Evolutionary conservation across 2,329 filamentous ascomycete species (phyloP).

Genomic region (Cucurbitaria berberidis): DNA sequence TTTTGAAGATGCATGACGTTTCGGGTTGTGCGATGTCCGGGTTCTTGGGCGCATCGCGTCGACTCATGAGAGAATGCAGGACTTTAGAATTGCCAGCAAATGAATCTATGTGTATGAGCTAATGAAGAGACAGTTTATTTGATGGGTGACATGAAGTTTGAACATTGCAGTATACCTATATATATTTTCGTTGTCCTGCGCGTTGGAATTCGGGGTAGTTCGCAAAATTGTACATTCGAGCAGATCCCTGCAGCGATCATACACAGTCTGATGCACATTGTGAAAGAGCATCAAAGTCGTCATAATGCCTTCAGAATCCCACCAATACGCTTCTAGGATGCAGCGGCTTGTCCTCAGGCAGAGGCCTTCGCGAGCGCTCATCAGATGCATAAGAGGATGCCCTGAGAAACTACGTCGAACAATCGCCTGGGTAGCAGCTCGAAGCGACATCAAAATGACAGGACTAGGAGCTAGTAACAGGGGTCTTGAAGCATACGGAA

Average conservation of each 20-base stretch:
- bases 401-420: not conserved
- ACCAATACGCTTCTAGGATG: not conserved
- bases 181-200: not conserved
- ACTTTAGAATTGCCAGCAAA: not conserved
- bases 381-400: not conserved
- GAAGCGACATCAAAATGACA: not conserved
- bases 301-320: not conserved
- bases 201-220: not conserved
- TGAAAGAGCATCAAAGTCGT: slow-evolving; percentile 1
- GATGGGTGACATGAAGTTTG: not conserved
- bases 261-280: slow-evolving; percentile 7
- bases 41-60: not conserved
- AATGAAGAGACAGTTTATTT: not conserved
- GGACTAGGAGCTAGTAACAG: not conserved
- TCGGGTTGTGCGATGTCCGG: slow-evolving; percentile 14
- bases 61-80: not conserved
- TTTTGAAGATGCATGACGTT: slow-evolving; percentile 31
- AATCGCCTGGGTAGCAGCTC: not conserved
- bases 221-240: not conserved
- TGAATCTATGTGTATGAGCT: not conserved
- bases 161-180: not conserved
- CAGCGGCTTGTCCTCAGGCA: not conserved
- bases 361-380: not conserved
- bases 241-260: slow-evolving; percentile 7
- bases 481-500: too few species aligned